phyloP scores from a whole-genome alignment of 2,329 filamentous ascomycete species.

The Hymenoscyphus infarciens region DNA sequence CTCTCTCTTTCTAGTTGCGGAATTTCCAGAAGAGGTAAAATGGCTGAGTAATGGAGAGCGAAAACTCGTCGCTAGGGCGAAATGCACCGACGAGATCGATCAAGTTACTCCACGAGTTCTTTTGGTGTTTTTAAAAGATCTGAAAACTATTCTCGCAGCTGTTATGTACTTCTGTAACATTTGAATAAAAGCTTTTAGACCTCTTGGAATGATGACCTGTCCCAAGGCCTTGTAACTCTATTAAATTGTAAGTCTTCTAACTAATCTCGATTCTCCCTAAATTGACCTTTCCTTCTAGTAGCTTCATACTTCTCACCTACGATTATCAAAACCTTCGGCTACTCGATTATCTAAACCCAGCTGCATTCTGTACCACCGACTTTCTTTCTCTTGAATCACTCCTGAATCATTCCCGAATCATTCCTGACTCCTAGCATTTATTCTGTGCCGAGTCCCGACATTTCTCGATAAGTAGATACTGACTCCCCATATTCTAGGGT shows the following conservation, averaged over 20 bases:
- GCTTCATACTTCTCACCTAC: slow-evolving; percentile 67
- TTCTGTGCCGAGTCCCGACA: too few species aligned
- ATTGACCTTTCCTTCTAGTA: slow-evolving; percentile 62
- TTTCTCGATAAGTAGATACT: too few species aligned
- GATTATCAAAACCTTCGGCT: slow-evolving; percentile 61
- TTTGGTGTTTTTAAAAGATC: slow-evolving; percentile 39
- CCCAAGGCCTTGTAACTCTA: background rate
- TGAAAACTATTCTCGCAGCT: background rate
- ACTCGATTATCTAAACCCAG: slow-evolving; percentile 58
- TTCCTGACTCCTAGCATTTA: too few species aligned
- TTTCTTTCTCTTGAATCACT: too few species aligned
- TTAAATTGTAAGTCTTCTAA: background rate
- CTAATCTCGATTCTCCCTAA: background rate
- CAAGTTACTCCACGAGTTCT: slow-evolving; percentile 56
- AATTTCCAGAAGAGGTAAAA: slow-evolving; percentile 62
- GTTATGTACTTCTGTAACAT: background rate
- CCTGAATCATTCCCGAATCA: too few species aligned
- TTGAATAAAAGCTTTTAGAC: background rate
- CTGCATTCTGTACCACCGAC: slow-evolving; percentile 61
- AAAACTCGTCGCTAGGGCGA: slow-evolving; percentile 61
- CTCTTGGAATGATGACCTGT: background rate
- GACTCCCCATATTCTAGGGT: slow-evolving; percentile 27
- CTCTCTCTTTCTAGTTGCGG: slow-evolving; percentile 62
- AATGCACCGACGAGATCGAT: slow-evolving; percentile 65
- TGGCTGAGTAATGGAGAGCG: slow-evolving; percentile 66